Percentiles rank a stretch among this genome's conserved stretches.
phyloP scores from a whole-genome alignment of 768 basidiomycete species.

The Auriscalpium microsporum region DNA sequence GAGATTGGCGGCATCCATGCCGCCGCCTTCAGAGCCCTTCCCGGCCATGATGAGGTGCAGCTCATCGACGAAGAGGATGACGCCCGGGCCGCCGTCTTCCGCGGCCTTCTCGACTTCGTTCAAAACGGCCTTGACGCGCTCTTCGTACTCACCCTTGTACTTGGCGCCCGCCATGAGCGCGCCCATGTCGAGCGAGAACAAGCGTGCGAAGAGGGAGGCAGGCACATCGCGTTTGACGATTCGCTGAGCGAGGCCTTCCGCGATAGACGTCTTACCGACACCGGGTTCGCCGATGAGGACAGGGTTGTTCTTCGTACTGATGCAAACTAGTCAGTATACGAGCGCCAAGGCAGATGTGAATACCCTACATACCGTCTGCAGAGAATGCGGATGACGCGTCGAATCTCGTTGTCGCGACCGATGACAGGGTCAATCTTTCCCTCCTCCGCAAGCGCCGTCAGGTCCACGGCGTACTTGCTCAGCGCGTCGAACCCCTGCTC shows the following conservation, averaged over 20 bases:
- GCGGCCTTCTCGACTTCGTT: constrained; percentile 88
- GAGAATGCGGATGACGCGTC: constrained; percentile 75
- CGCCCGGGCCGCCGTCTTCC: constrained; percentile 55
- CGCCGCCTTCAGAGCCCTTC: constrained; percentile 70
- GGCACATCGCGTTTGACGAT: constrained; percentile 93
- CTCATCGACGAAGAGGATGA: constrained; percentile 95
- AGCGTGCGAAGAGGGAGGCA: constrained; percentile 56
- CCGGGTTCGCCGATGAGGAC: constrained; percentile 93
- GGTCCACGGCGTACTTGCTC: constrained; percentile 78
- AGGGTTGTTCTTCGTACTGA: constrained; percentile 93
- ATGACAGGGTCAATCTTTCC: constrained; percentile 96
- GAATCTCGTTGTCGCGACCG: constrained; percentile 87
- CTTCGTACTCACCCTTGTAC: constrained; percentile 96
- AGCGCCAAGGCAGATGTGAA: neutral
- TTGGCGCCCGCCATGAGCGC: constrained; percentile 90
- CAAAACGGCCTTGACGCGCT: constrained; percentile 86
- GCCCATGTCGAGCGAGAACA: constrained; percentile 90
- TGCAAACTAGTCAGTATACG: constrained; percentile 8
- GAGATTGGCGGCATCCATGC: constrained; percentile 90
- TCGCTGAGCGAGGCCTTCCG: constrained; percentile 91
- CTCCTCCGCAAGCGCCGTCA: constrained; percentile 81
- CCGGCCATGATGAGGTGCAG: constrained; percentile 92
- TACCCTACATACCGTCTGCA: constrained; percentile 49
- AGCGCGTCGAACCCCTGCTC: constrained; percentile 93
- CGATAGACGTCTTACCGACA: constrained; percentile 93